Percentiles rank a stretch among this genome's conserved stretches.
These are phyloP conservation scores for Digitaria exilis DNA, from an alignment of 202 grass and related monocot species.

Conservation along the genomic window DNA sequence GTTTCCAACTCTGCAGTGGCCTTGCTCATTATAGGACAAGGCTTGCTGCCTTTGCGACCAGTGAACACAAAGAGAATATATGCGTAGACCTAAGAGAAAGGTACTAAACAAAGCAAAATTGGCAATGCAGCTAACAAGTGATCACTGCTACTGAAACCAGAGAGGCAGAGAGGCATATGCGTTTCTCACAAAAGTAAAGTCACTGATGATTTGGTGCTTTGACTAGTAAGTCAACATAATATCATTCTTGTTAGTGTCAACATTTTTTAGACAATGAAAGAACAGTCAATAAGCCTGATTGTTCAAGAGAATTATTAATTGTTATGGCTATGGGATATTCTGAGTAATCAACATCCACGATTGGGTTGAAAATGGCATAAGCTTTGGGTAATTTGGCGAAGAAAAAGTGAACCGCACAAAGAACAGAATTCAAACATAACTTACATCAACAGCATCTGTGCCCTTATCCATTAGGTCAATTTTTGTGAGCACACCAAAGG, in stretches of 20 bases:
- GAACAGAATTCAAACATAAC: no score
- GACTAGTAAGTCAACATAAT: not conserved
- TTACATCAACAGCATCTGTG: conserved; percentile 81
- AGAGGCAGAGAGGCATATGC: not conserved
- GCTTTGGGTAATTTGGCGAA: no score
- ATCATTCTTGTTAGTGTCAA: not conserved
- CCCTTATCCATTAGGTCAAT: conserved; percentile 92
- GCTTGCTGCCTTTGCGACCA: not conserved
- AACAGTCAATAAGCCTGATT: not conserved
- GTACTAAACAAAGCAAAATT: not conserved
- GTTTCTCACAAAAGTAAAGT: conserved; percentile 4
- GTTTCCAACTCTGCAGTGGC: conserved; percentile 82
- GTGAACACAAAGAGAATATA: not conserved
- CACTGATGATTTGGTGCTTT: not conserved
- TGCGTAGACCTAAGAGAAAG: not conserved
- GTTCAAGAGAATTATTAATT: no score
- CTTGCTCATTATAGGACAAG: conserved; percentile 57
- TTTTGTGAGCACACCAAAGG: conserved; percentile 76
- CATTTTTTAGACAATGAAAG: not conserved
- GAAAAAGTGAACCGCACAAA: no score
- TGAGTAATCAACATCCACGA: not conserved
- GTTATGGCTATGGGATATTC: not conserved
- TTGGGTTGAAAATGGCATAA: no score
- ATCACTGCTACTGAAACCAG: not conserved
- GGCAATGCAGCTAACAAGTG: not conserved